phyloP scores from a whole-genome alignment of 371 early-diverging fungal genomes.

The Nosema granulosis region DNA sequence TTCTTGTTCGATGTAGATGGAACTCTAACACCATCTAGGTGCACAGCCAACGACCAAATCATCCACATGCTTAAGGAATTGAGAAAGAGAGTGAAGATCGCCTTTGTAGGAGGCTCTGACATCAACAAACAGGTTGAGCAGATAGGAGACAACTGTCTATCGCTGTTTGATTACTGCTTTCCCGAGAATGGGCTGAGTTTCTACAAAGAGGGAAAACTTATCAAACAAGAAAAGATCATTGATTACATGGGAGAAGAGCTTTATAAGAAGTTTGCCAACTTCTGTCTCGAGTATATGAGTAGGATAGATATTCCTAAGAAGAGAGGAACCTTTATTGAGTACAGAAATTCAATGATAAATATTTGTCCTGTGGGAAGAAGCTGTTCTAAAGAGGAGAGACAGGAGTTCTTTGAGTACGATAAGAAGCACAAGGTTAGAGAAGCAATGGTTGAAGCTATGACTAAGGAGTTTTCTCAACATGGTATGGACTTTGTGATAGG shows the following conservation, averaged over 20 bases:
- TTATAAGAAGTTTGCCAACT: slow-evolving; percentile 85
- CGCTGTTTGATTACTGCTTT: slow-evolving; percentile 90
- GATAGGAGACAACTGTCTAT: slow-evolving; percentile 77
- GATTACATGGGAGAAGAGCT: slow-evolving; percentile 85
- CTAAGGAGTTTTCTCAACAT: slow-evolving; percentile 78
- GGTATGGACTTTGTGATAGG: slow-evolving; percentile 90
- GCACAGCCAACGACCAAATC: slow-evolving; percentile 73
- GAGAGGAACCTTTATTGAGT: slow-evolving; percentile 95
- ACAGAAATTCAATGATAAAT: slow-evolving; percentile 97
- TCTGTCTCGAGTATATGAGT: slow-evolving; percentile 82
- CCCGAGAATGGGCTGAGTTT: slow-evolving; percentile 97
- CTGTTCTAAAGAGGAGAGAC: slow-evolving; percentile 83
- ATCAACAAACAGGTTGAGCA: slow-evolving; percentile 93
- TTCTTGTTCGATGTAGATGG: slow-evolving; percentile 98
- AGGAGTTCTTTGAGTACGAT: slow-evolving; percentile 85
- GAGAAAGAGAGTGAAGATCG: slow-evolving; percentile 81
- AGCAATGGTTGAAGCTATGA: slow-evolving; percentile 77
- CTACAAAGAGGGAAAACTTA: slow-evolving; percentile 73
- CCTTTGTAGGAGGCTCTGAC: slow-evolving; percentile 97
- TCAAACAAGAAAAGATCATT: slow-evolving; percentile 76
- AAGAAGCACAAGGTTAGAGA: slow-evolving; percentile 69
- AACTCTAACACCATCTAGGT: slow-evolving; percentile 80
- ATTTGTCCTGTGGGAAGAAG: slow-evolving; percentile 95
- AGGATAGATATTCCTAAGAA: slow-evolving; percentile 75
- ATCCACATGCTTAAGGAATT: slow-evolving; percentile 73